These are phyloP conservation scores for Eremothecium sinecaudum DNA, from an alignment of 1,139 yeast genomes.

Conservation along the genomic window DNA sequence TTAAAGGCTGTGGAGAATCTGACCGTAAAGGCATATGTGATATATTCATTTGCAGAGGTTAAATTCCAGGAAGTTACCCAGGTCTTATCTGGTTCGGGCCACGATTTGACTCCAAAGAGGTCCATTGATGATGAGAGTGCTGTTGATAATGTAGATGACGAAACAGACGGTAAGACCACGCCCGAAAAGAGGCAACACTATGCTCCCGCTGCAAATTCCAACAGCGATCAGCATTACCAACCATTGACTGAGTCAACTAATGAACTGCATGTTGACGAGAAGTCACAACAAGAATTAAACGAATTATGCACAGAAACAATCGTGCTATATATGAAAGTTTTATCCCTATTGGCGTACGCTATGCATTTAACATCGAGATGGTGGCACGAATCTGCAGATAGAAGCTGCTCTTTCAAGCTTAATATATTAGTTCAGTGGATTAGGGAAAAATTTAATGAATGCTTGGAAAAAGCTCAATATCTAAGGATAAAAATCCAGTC, in stretches of 20 bases:
- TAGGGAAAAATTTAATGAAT: constrained; percentile 78
- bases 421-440: constrained; percentile 89
- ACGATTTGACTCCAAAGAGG: constrained; percentile 12
- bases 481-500: constrained; percentile 30
- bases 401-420: constrained; percentile 38
- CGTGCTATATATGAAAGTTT: constrained; percentile 70
- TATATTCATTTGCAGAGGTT: constrained; percentile 81
- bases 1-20: constrained; percentile 55
- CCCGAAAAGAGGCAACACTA: constrained; percentile 9
- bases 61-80: constrained; percentile 80
- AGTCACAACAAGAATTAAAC: constrained; percentile 37
- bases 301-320: constrained; percentile 52
- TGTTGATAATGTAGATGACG: constrained; percentile 26
- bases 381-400: constrained; percentile 59
- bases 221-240: constrained; percentile 6
- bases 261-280: constrained; percentile 31
- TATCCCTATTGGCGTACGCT: constrained; percentile 72
- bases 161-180: constrained; percentile 1
- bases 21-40: constrained; percentile 85
- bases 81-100: constrained; percentile 49
- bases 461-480: constrained; percentile 79
- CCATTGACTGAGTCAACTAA: constrained; percentile 4
- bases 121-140: constrained; percentile 28
- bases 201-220: constrained; percentile 9
- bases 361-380: constrained; percentile 79